These are phyloP conservation scores for Przewalskia tangutica DNA, from an alignment of 257 asterid species.

Conservation along the genomic window DNA sequence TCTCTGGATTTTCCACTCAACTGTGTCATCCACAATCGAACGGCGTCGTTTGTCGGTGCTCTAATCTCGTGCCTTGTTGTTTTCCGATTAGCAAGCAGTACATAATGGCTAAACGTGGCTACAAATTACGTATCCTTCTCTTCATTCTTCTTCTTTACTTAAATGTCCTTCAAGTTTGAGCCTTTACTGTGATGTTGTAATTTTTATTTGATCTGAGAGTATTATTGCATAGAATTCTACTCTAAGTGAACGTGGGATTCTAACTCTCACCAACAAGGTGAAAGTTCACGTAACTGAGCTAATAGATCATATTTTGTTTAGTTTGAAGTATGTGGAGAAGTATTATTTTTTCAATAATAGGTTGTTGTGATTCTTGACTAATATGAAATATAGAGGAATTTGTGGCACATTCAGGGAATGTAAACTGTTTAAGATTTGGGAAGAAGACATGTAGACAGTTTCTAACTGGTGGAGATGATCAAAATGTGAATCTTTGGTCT, in stretches of 20 bases:
- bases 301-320: neutral
- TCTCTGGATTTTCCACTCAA: slow-evolving; percentile 1
- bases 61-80: slow-evolving; percentile 1
- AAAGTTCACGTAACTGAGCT: too few relatives aligned
- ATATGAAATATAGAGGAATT: slow-evolving; percentile 69
- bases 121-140: slow-evolving; percentile 87
- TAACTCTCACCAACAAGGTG: too few relatives aligned
- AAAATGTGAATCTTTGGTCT: slow-evolving; percentile 87
- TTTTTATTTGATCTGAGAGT: slow-evolving; percentile 8
- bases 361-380: slow-evolving; percentile 47
- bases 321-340: neutral
- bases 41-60: slow-evolving; percentile 6
- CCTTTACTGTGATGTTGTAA: slow-evolving; percentile 13
- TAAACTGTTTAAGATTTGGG: slow-evolving; percentile 90
- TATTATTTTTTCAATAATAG: neutral
- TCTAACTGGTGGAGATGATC: slow-evolving; percentile 98
- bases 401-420: slow-evolving; percentile 95
- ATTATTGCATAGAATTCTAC: neutral
- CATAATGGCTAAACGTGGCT: slow-evolving; percentile 80
- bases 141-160: neutral
- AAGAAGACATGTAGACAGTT: slow-evolving; percentile 76
- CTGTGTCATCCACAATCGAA: slow-evolving; percentile 16
- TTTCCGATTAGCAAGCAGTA: neutral
- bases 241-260: too few relatives aligned
- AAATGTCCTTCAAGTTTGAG: slow-evolving; percentile 18